These are phyloP conservation scores for Paecilomyces formosus DNA, from an alignment of 2,329 filamentous ascomycete genomes.

Conservation along the genomic window DNA sequence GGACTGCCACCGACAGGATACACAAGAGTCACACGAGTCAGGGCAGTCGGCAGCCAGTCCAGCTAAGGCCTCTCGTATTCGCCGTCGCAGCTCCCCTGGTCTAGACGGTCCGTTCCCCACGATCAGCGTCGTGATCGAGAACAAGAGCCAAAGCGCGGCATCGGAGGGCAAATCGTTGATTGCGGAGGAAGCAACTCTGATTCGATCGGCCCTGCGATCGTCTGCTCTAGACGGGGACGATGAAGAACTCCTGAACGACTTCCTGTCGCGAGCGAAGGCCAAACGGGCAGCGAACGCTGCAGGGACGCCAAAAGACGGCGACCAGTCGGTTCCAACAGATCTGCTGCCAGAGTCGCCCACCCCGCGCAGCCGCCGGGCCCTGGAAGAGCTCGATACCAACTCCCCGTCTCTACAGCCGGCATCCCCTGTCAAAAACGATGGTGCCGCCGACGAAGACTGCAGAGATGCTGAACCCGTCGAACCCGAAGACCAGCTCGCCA, in stretches of 20 bases:
- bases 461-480: slow-evolving; percentile 6
- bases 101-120: background rate
- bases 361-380: slow-evolving; percentile 23
- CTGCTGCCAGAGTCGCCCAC: slow-evolving; percentile 15
- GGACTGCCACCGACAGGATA: background rate
- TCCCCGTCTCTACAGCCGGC: slow-evolving; percentile 30
- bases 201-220: slow-evolving; percentile 28
- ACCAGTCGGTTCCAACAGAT: slow-evolving; percentile 8
- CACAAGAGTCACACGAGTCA: background rate
- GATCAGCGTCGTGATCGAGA: slow-evolving; percentile 1
- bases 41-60: background rate
- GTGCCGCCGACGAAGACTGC: slow-evolving; percentile 3
- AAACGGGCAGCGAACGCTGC: slow-evolving; percentile 31
- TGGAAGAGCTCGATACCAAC: slow-evolving; percentile 31
- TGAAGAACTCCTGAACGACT: slow-evolving; percentile 31
- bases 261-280: slow-evolving; percentile 33
- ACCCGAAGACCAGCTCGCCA: slow-evolving; percentile 12
- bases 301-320: slow-evolving; percentile 11
- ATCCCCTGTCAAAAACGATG: slow-evolving; percentile 21
- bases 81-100: background rate
- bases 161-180: slow-evolving; percentile 18
- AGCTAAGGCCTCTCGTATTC: background rate
- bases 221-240: slow-evolving; percentile 32
- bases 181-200: slow-evolving; percentile 22
- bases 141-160: slow-evolving; percentile 4